phyloP scores from a whole-genome alignment of 1,284 basidiomycete species.

The Ganoderma lingzhi region DNA sequence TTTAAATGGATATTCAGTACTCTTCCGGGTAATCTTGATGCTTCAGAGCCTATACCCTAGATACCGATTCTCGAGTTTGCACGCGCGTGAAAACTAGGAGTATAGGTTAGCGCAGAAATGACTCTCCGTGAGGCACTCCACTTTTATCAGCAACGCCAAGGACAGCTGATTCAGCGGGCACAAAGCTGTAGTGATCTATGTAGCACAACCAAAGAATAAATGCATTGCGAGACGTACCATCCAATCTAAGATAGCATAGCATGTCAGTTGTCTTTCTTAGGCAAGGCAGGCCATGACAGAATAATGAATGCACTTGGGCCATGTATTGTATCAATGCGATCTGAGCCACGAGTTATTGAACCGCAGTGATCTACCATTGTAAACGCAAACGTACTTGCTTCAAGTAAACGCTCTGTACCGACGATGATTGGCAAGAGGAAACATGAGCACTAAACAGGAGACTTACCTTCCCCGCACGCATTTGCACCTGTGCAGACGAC shows the following conservation, averaged over 20 bases:
- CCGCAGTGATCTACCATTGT: neutral
- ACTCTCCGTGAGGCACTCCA: constrained; percentile 42
- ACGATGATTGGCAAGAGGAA: constrained; percentile 7
- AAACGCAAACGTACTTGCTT: constrained; percentile 65
- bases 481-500: constrained; percentile 84
- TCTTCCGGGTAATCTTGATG: neutral
- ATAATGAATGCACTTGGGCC: constrained; percentile 70
- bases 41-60: constrained; percentile 62
- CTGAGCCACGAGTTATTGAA: constrained; percentile 44
- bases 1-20: neutral
- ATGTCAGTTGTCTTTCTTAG: neutral
- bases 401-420: constrained; percentile 84
- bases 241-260: constrained; percentile 11
- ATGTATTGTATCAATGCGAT: constrained; percentile 91
- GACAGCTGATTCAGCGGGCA: constrained; percentile 84
- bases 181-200: constrained; percentile 65
- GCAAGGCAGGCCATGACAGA: neutral
- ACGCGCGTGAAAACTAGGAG: constrained; percentile 88
- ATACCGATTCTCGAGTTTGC: constrained; percentile 90
- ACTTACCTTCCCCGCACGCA: constrained; percentile 83
- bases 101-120: constrained; percentile 1
- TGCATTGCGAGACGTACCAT: constrained; percentile 11
- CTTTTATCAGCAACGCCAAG: constrained; percentile 93
- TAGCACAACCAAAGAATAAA: constrained; percentile 13
- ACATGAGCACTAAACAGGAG: constrained; percentile 6